Conservation (phyloP, 768 basidiomycete species). For the Collybia nuda region DNA sequence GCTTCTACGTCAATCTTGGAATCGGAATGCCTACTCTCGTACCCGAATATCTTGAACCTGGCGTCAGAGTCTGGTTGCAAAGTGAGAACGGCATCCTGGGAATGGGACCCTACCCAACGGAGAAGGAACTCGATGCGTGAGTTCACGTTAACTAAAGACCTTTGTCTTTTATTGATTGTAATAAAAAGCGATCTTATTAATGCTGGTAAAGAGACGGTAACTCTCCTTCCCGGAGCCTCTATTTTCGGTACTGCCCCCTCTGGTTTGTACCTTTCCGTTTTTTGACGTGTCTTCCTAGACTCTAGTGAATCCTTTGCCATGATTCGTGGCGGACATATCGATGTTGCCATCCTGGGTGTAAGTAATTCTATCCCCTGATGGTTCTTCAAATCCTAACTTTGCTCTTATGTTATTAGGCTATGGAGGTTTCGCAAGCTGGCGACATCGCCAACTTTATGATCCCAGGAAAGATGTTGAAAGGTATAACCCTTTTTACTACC, state of each 20-base stretch:
- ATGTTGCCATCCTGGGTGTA: conserved; percentile 91
- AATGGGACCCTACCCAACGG: conserved; percentile 88
- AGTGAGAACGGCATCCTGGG: conserved; percentile 91
- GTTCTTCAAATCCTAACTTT: conserved; percentile 1
- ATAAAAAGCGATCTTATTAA: conserved; percentile 80
- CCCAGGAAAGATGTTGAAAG: conserved; percentile 89
- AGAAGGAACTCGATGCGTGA: conserved; percentile 78
- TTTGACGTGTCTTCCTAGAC: conserved; percentile 40
- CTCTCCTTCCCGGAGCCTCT: conserved; percentile 88
- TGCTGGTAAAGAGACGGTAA: conserved; percentile 93
- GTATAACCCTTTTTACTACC: conserved; percentile 25
- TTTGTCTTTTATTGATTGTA: neutral
- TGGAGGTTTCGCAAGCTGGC: conserved; percentile 92
- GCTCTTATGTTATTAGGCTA: conserved; percentile 52
- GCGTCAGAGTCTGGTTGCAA: conserved; percentile 84
- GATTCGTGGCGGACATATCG: conserved; percentile 96
- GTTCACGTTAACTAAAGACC: conserved; percentile 21
- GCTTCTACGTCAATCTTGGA: conserved; percentile 85
- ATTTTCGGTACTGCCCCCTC: conserved; percentile 68
- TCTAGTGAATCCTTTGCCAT: conserved; percentile 94
- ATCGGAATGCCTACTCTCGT: conserved; percentile 92
- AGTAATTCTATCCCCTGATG: conserved; percentile 24
- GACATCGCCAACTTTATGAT: conserved; percentile 99
- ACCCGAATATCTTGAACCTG: conserved; percentile 72
- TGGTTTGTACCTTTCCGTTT: neutral